phyloP scores from a whole-genome alignment of 306 rosid species.

The Castanospermum australe region DNA sequence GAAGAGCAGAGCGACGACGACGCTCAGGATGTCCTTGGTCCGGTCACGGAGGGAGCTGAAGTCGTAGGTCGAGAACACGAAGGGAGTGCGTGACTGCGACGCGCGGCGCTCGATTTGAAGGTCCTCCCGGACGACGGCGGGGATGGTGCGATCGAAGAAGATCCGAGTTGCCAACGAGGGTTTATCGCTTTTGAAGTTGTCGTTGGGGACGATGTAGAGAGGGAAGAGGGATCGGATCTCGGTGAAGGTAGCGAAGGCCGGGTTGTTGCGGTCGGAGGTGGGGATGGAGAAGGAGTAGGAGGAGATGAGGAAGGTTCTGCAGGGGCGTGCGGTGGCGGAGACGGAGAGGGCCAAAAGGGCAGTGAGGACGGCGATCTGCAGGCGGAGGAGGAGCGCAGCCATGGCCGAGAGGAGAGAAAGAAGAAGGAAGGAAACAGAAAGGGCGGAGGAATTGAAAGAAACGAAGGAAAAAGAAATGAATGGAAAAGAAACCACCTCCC shows the following conservation, averaged over 20 bases:
- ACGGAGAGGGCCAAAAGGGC: conserved; percentile 19
- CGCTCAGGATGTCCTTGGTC: conserved; percentile 86
- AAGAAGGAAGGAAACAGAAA: neutral
- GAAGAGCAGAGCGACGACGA: conserved; percentile 81
- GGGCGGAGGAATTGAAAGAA: neutral
- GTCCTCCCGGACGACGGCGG: no score
- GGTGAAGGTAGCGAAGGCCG: conserved; percentile 48
- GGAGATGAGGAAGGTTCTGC: conserved; percentile 68
- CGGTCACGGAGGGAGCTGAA: conserved; percentile 86
- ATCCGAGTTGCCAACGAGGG: conserved; percentile 12
- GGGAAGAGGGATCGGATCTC: conserved; percentile 45
- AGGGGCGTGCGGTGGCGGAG: conserved; percentile 61
- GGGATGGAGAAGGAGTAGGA: conserved; percentile 65
- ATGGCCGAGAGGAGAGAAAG: conserved; percentile 19
- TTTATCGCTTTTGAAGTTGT: neutral
- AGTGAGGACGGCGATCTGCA: conserved; percentile 16
- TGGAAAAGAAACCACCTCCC: neutral
- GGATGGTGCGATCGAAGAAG: conserved; percentile 24
- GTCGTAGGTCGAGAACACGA: conserved; percentile 49
- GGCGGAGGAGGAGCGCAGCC: conserved; percentile 28
- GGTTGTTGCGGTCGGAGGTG: conserved; percentile 23
- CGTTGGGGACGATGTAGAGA: neutral
- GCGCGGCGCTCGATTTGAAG: neutral
- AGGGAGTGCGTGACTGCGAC: conserved; percentile 17
- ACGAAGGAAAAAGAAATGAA: neutral